Evolutionary conservation across 2,329 filamentous ascomycete genomes (phyloP), one percentile per base, ranked within the genome.

Genomic region (Cercospora canescens): DNA sequence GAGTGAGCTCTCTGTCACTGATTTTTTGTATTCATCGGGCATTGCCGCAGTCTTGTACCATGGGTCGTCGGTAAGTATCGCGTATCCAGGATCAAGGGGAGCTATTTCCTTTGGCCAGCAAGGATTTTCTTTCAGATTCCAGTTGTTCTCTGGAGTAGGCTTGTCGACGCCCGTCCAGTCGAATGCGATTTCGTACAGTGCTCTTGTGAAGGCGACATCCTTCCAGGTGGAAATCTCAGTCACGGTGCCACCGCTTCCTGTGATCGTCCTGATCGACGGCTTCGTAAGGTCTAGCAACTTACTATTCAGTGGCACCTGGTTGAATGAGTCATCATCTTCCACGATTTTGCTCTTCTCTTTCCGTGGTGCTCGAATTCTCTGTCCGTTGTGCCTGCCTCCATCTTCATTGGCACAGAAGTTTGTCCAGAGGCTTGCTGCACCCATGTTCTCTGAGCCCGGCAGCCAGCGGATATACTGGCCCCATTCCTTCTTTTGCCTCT

Each of bases 61-160:
- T 6, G 60, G 59, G 37, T 66, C 64, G 16, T 55, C 16, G 2
- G 60, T 52, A 4, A 66, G 34, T 12, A 66, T 37, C 0, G 24
- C 48, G 21, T 41, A 66, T 2, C 64, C 64, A 16, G 64, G 64
- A 30, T 66, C 64, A 8, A 50, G 21, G 2, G 60, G 60, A 24
- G 56, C 60, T n/a, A 66, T 63, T 8, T 57, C 52, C 24, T 50
- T 18, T 34, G 64, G 64, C 64, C 64, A 66, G 48, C 64, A 66
- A 4, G 64, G 35, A 54, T 66, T 66, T 26, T 35, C 58, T 3
- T 50, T 56, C 12, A 62, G 59, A 7, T 28, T 26, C 30, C 39
- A 65, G 26, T 62, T 39, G 18, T 65, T 65, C n/a, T 5, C 62
- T 18, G 11, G 39, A n/a, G 12, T n/a, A 16, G 63, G 63, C 7